Conservation (phyloP, 169 alveolate genomes). For the Cryptosporidium bovis region DNA sequence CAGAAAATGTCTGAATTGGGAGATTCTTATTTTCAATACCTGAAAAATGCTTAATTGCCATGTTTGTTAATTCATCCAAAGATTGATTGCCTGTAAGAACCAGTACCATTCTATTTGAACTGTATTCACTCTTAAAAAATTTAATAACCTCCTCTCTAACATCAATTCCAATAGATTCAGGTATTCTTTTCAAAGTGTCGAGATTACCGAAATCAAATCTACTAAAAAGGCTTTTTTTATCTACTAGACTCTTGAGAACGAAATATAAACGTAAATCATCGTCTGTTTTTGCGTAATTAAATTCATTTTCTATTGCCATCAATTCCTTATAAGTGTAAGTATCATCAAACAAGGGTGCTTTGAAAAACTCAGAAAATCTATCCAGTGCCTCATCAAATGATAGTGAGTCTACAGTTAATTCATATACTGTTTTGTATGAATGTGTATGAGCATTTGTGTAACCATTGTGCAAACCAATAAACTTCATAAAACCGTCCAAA, state of each 20-base stretch:
- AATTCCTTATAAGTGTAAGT: slow-evolving; percentile 82
- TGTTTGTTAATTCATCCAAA: slow-evolving; percentile 62
- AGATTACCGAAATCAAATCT: slow-evolving; percentile 81
- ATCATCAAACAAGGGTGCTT: slow-evolving; percentile 80
- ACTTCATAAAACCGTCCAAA: slow-evolving; percentile 77
- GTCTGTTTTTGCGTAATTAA: slow-evolving; percentile 71
- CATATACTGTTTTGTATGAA: slow-evolving; percentile 77
- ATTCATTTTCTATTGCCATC: slow-evolving; percentile 83
- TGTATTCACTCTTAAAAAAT: slow-evolving; percentile 80
- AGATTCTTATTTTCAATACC: slow-evolving; percentile 28
- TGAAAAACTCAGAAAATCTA: slow-evolving; percentile 82
- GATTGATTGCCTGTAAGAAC: slow-evolving; percentile 78
- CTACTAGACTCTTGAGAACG: slow-evolving; percentile 9
- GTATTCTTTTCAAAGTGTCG: slow-evolving; percentile 75
- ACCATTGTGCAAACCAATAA: slow-evolving; percentile 81
- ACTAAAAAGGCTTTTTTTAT: slow-evolving; percentile 70
- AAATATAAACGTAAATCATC: slow-evolving; percentile 67
- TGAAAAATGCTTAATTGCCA: slow-evolving; percentile 30
- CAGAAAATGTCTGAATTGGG: not conserved
- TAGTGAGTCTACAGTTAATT: slow-evolving; percentile 79
- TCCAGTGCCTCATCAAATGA: slow-evolving; percentile 80
- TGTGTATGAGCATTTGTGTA: slow-evolving; percentile 82
- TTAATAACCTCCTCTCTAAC: slow-evolving; percentile 79
- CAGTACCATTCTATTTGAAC: slow-evolving; percentile 82
- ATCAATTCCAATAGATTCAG: slow-evolving; percentile 66